Base-by-base conservation (phyloP, 805 yeast genomes). In the Candida endomychidarum region DNA sequence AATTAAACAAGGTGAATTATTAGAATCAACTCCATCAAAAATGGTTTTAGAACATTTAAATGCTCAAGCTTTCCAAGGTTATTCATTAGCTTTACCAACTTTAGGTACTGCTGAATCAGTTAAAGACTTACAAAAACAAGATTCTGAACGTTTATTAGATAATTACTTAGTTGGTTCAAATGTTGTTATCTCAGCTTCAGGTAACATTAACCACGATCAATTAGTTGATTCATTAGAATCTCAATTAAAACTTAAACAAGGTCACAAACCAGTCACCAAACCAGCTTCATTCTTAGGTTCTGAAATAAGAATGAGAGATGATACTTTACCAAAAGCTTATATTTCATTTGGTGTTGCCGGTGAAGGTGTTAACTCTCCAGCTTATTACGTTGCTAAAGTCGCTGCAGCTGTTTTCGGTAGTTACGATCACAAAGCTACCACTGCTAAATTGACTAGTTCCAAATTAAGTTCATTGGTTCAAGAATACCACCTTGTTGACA, bases 271-370 rank as follows among this genome's bases (percentile, higher is more conserved):
- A 41, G 61, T 66, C 18, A 57, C 56, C 38, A 72, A 74, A 51
- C 70, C 78, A 40, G 77, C 86, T 46, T 61, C 79, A 41, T 86
- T 85, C 78, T 75, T 86, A 61, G 95, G 95, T 62, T 84, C 93
- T 34, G 95, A 86, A 61, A 82, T 84, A 50, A 81, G 90, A 77
- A 70, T 84, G 71, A 83, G 95, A 80, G 95, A 86, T 60, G 95
- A 86, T 67, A 86, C 88, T 54, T 61, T 83, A 57, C 87, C 91
- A 60, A 77, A 79, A 60, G 93, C 91, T 42, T 83, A 83, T 75
- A 75, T 84, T 54, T 66, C 89, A 40, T 73, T 86, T 55, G 88
- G 89, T 43, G 91, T 75, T 41, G 73, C 78, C 57, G 87, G 88
- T 70, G 90, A 83, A 66, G 70, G 82, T 31, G 46, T 74, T 35